Percentiles rank a stretch among this genome's conserved stretches.
phyloP scores from a whole-genome alignment of 2,329 filamentous ascomycete genomes.

The Pseudodiploospora longispora region DNA sequence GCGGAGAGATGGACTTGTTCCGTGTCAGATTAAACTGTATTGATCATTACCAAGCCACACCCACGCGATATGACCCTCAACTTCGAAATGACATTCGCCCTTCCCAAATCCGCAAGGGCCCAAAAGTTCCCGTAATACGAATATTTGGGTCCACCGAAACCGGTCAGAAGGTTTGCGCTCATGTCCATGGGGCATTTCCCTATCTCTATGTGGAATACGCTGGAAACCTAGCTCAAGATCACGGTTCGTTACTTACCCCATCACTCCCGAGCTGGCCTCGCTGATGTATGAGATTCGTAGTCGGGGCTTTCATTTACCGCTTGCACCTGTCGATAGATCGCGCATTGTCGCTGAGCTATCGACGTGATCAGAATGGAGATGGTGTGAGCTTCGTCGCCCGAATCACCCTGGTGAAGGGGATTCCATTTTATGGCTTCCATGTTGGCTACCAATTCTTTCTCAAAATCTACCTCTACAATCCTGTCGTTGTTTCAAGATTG shows the following conservation, averaged over 20 bases:
- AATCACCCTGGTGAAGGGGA: constrained; percentile 83
- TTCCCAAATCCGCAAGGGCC: constrained; percentile 52
- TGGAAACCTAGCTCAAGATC: constrained; percentile 56
- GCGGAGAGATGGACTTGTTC: constrained; percentile 54
- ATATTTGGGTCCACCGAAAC: constrained; percentile 91
- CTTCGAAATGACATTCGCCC: constrained; percentile 57
- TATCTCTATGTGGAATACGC: constrained; percentile 89
- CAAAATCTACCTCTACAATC: constrained; percentile 92
- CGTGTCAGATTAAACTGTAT: constrained; percentile 90
- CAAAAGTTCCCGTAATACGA: constrained; percentile 77
- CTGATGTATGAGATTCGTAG: constrained; percentile 29
- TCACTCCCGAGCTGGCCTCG: too few species aligned
- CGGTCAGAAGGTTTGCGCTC: constrained; percentile 91
- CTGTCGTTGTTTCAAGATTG: constrained; percentile 75
- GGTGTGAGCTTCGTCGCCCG: constrained; percentile 71
- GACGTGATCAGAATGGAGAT: constrained; percentile 62
- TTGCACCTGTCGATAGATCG: constrained; percentile 86
- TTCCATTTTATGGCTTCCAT: constrained; percentile 93
- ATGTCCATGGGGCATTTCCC: constrained; percentile 91
- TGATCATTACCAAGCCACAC: constrained; percentile 81
- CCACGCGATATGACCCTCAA: constrained; percentile 72
- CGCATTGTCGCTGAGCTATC: constrained; percentile 78
- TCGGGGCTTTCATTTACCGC: constrained; percentile 65
- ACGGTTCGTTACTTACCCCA: constrained; percentile 44
- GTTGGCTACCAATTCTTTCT: constrained; percentile 87